A percentile compares a stretch with the other conserved stretches of the same genome.
Evolutionary conservation across 2,329 filamentous ascomycete species (phyloP).

Genomic region (Plenodomus biglobosus): DNA sequence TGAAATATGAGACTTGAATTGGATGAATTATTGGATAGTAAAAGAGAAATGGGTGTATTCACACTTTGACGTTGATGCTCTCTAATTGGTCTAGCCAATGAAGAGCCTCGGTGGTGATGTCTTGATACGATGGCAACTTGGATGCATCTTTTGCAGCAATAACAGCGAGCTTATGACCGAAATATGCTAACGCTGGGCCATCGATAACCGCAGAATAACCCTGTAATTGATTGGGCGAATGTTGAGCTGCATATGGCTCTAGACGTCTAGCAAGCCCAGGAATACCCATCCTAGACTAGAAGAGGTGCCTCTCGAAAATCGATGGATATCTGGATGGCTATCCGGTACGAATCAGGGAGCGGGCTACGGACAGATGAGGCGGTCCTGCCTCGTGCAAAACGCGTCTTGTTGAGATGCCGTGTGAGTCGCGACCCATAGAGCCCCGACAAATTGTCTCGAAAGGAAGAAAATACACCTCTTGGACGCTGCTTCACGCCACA

Average conservation of each 20-base stretch:
- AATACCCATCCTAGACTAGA: conserved; percentile 36
- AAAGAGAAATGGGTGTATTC: conserved; percentile 31
- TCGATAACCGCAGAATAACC: conserved; percentile 60
- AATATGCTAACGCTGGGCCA: conserved; percentile 76
- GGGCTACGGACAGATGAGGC: background rate
- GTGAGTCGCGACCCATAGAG: background rate
- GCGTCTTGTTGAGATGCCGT: background rate
- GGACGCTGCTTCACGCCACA: background rate
- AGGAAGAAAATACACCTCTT: background rate
- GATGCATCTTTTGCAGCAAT: conserved; percentile 26
- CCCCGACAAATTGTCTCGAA: background rate
- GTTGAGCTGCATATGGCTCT: conserved; percentile 35
- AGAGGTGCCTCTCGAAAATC: background rate
- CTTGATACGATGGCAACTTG: conserved; percentile 53
- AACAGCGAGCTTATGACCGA: conserved; percentile 60
- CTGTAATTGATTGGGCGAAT: conserved; percentile 21
- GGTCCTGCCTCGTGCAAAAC: background rate
- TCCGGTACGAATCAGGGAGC: background rate
- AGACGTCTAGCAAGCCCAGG: conserved; percentile 35
- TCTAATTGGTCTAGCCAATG: conserved; percentile 64
- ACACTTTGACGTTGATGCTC: conserved; percentile 63
- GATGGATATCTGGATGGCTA: background rate
- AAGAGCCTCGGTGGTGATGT: conserved; percentile 59
- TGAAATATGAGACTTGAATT: background rate
- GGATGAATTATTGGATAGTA: too few species aligned